A percentile compares a stretch with the other conserved stretches of the same genome.
Conservation (phyloP, 495 filamentous ascomycete genomes). For the Podospora conica region DNA sequence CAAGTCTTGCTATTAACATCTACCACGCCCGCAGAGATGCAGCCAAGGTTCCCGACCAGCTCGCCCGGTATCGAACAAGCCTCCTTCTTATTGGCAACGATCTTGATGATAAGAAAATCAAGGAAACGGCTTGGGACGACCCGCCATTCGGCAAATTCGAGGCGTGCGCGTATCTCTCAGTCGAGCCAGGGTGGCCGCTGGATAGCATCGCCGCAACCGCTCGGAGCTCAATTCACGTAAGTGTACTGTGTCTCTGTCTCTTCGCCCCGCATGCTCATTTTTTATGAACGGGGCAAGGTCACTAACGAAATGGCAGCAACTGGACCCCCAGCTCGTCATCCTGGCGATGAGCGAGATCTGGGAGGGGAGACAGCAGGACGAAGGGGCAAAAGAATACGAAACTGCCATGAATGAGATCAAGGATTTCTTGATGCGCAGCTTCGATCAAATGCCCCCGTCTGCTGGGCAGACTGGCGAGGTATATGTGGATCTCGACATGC, state of each 20-base stretch:
- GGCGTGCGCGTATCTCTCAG: constrained; percentile 16
- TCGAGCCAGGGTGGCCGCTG: constrained; percentile 14
- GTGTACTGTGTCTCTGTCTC: neutral
- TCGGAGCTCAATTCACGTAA: constrained; percentile 10
- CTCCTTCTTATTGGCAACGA: constrained; percentile 24
- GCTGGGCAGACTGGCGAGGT: neutral
- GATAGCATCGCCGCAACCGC: constrained; percentile 18
- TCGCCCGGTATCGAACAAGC: constrained; percentile 13
- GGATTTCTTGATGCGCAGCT: no score
- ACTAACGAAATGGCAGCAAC: neutral
- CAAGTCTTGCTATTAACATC: constrained; percentile 14
- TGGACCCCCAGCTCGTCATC: constrained; percentile 10
- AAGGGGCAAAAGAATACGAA: neutral
- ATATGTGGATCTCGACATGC: constrained; percentile 42
- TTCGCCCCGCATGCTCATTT: neutral
- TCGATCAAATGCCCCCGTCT: neutral
- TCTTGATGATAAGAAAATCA: constrained; percentile 12
- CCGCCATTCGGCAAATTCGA: constrained; percentile 14
- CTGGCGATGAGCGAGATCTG: constrained; percentile 17
- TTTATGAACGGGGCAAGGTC: neutral
- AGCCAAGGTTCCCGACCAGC: constrained; percentile 21
- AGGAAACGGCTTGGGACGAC: constrained; percentile 9
- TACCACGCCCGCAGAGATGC: constrained; percentile 15
- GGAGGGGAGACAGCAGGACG: constrained; percentile 1
- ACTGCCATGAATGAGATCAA: neutral